Conservation (phyloP, 2,329 filamentous ascomycete genomes). For the Trichoderma sp. region DNA sequence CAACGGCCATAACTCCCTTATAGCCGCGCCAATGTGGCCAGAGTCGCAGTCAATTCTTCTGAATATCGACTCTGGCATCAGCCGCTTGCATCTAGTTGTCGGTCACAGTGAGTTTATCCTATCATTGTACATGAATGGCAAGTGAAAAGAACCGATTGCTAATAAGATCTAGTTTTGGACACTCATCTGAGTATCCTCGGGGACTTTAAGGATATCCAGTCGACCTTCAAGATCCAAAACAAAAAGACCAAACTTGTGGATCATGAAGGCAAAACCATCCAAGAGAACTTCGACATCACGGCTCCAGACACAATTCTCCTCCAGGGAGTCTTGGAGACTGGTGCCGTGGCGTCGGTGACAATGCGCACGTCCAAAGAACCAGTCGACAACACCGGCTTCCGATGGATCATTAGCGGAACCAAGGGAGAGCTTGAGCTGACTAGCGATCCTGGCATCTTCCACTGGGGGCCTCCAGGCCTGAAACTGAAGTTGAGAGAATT, state of each 20-base stretch:
- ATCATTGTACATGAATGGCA: not conserved
- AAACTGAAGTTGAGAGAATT: conserved; percentile 1
- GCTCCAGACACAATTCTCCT: not conserved
- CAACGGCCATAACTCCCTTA: not conserved
- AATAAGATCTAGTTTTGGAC: not conserved
- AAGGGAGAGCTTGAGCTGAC: conserved; percentile 1
- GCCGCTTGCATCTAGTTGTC: not conserved
- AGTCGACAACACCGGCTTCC: conserved; percentile 6
- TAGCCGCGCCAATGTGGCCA: conserved; percentile 1
- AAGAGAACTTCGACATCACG: not conserved
- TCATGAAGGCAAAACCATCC: not conserved
- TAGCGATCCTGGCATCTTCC: conserved; percentile 3
- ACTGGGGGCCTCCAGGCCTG: conserved; percentile 1
- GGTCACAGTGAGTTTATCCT: not conserved
- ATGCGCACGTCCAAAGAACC: not conserved
- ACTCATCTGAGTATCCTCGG: conserved; percentile 2
- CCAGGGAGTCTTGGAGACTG: conserved; percentile 6
- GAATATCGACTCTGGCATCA: conserved; percentile 2
- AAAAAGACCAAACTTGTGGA: not conserved
- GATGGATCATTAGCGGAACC: not conserved
- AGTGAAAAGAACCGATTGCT: not conserved
- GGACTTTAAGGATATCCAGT: not conserved
- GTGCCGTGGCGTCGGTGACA: not conserved
- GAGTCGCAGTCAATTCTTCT: not conserved
- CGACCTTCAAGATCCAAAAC: conserved; percentile 2